A percentile compares a stretch with the other conserved stretches of the same genome.
These are phyloP conservation scores for Microstegium vimineum DNA, from an alignment of 176 grass and related monocot species.

Conservation along the genomic window DNA sequence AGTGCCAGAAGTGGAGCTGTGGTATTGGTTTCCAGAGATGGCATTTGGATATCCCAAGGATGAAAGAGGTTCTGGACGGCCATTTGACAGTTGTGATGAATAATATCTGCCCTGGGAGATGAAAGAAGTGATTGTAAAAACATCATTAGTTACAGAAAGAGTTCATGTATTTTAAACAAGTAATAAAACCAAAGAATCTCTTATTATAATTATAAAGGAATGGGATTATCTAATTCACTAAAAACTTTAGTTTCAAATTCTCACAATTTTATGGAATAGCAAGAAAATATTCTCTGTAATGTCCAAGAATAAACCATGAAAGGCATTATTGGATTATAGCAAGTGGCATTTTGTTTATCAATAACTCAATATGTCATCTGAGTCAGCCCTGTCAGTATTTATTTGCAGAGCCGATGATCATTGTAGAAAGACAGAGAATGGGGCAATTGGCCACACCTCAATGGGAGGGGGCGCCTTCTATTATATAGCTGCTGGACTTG, in stretches of 20 bases:
- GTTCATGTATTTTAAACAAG: slow-evolving; percentile 1
- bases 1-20: slow-evolving; percentile 27
- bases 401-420: slow-evolving; percentile 13
- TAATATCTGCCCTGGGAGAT: slow-evolving; percentile 72
- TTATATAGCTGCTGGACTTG: no score
- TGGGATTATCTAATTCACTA: slow-evolving; percentile 8
- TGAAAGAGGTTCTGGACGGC: slow-evolving; percentile 44
- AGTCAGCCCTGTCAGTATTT: neutral
- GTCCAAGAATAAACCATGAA: neutral
- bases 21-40: slow-evolving; percentile 32
- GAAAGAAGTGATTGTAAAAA: slow-evolving; percentile 15
- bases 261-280: slow-evolving; percentile 1
- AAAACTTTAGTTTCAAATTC: neutral
- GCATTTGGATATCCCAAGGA: slow-evolving; percentile 32
- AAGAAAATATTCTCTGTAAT: slow-evolving; percentile 15
- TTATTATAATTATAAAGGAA: neutral
- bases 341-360: neutral
- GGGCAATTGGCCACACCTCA: no score
- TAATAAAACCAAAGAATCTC: neutral
- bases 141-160: neutral
- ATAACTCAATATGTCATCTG: neutral
- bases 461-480: no score
- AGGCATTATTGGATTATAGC: neutral
- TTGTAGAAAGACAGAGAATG: no score
- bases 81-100: slow-evolving; percentile 52